Conservation (phyloP, 345 rosid genomes). For the Hevea brasiliensis region DNA sequence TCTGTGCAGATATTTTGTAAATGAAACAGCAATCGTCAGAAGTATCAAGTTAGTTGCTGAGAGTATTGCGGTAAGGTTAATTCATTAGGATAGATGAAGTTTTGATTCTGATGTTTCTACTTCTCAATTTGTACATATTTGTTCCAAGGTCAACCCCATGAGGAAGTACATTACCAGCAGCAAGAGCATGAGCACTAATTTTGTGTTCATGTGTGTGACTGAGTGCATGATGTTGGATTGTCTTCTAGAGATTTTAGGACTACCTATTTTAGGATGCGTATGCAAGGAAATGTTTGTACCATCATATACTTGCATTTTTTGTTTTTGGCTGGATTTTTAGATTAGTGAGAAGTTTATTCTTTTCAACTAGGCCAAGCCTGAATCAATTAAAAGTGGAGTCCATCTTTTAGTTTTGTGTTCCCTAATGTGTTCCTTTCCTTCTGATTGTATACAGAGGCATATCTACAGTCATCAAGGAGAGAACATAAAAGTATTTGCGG, state of each 20-base stretch:
- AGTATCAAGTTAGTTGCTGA: constrained; percentile 86
- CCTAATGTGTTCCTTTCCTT: constrained; percentile 4
- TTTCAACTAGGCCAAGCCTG: neutral
- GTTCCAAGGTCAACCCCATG: neutral
- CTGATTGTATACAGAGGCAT: constrained; percentile 56
- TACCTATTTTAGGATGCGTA: too few relatives aligned
- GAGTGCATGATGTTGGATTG: neutral
- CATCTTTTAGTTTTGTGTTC: neutral
- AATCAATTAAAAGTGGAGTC: neutral
- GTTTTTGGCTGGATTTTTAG: neutral
- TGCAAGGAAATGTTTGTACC: neutral
- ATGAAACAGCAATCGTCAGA: constrained; percentile 62
- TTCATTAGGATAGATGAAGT: neutral
- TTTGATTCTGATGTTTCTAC: constrained; percentile 11
- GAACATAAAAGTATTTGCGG: constrained; percentile 70
- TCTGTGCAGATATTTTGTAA: constrained; percentile 58
- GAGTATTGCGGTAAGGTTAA: constrained; percentile 79
- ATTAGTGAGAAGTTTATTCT: neutral
- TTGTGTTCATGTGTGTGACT: neutral
- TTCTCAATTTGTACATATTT: neutral
- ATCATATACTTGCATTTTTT: neutral
- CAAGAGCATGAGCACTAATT: neutral
- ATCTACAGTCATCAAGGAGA: constrained; percentile 84
- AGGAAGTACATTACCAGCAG: neutral
- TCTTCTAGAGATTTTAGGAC: too few relatives aligned